A percentile compares a stretch with the other conserved stretches of the same genome.
Evolutionary conservation across 768 basidiomycete genomes (phyloP).

Genomic region (Suillus bovinus): DNA sequence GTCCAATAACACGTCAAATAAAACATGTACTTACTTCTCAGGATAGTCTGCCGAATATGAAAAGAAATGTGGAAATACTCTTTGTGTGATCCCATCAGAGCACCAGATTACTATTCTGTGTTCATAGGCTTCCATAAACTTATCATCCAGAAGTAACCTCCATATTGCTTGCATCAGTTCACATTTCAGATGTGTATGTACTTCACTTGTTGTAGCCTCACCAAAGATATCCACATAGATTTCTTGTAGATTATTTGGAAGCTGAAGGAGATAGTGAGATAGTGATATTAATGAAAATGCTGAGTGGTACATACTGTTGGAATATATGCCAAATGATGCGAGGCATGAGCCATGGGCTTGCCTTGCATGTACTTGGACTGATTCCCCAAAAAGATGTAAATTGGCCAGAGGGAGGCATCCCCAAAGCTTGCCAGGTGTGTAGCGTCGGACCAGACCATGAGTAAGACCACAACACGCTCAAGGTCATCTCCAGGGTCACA

Average conservation of each 20-base stretch:
- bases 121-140: constrained; percentile 21
- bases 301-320: constrained; percentile 27
- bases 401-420: background rate
- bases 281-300: constrained; percentile 16
- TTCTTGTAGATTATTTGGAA: background rate
- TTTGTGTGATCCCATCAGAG: background rate
- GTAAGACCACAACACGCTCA: constrained; percentile 14
- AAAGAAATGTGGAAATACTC: background rate
- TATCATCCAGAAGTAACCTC: constrained; percentile 18
- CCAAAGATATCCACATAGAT: background rate
- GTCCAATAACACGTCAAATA: background rate
- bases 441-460: constrained; percentile 10
- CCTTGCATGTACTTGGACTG: background rate
- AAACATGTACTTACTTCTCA: constrained; percentile 11
- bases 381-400: constrained; percentile 30
- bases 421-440: background rate
- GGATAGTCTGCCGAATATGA: constrained; percentile 26
- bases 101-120: constrained; percentile 23
- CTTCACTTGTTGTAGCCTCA: background rate
- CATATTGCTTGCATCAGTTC: constrained; percentile 22
- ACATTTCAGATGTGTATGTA: constrained; percentile 6
- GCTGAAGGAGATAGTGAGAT: constrained; percentile 10
- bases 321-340: constrained; percentile 36
- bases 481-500: constrained; percentile 10
- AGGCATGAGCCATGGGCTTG: constrained; percentile 17